phyloP scores from a whole-genome alignment of 306 rosid species.

The Oemleria cerasiformis region DNA sequence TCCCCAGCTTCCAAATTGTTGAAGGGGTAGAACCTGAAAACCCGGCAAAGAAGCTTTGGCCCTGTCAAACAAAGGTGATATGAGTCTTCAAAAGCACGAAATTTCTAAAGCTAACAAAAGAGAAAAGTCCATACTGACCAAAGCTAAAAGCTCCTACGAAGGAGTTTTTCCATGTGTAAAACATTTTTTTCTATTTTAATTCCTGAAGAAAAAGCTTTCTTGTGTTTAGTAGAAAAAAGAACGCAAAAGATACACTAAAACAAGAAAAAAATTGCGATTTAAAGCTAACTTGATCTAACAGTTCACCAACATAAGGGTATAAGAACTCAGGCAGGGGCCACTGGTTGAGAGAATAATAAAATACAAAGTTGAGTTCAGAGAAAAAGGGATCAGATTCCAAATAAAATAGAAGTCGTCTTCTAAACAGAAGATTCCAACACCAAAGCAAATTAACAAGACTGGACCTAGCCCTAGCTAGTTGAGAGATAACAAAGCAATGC shows the following conservation, averaged over 20 bases:
- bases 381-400: not conserved
- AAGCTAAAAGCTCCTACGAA: not conserved
- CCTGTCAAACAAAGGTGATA: constrained; percentile 44
- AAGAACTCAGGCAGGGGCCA: not conserved
- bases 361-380: not conserved
- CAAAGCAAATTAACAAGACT: not conserved
- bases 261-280: not conserved
- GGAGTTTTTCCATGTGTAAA: not conserved
- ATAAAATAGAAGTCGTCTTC: too few species aligned
- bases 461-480: not conserved
- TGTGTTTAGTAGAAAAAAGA: not conserved
- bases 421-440: not conserved
- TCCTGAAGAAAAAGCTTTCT: not conserved
- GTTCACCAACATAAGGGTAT: not conserved
- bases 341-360: not conserved
- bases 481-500: not conserved
- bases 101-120: not conserved
- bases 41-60: constrained; percentile 77
- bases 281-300: not conserved
- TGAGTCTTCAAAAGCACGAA: constrained; percentile 10
- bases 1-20: constrained; percentile 90
- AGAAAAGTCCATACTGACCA: not conserved
- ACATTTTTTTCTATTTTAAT: not conserved
- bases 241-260: not conserved
- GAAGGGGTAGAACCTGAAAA: constrained; percentile 82